phyloP scores from a whole-genome alignment of 2,329 filamentous ascomycete genomes.

The Pseudogymnoascus pannorum region DNA sequence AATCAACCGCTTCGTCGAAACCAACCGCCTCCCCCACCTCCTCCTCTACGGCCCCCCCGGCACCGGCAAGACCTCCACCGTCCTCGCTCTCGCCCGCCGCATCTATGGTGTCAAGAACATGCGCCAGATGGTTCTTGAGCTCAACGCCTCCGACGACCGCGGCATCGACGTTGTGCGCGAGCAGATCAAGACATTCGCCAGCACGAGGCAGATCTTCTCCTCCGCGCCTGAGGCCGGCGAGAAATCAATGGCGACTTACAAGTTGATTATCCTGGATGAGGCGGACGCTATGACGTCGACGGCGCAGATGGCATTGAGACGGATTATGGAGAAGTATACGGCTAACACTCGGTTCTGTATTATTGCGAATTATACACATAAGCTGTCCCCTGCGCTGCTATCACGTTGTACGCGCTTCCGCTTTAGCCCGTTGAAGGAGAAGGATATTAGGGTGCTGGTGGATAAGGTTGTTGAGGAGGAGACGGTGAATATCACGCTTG shows the following conservation, averaged over 20 bases:
- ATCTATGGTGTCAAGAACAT: conserved; percentile 91
- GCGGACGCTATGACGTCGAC: conserved; percentile 99
- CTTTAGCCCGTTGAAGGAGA: conserved; percentile 87
- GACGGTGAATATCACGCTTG: conserved; percentile 70
- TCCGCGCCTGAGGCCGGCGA: conserved; percentile 46
- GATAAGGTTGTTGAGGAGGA: conserved; percentile 88
- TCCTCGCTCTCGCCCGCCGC: conserved; percentile 81
- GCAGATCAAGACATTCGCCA: conserved; percentile 99
- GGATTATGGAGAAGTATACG: conserved; percentile 99
- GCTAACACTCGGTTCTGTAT: conserved; percentile 97
- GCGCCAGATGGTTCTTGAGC: conserved; percentile 96
- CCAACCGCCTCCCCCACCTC: conserved; percentile 88
- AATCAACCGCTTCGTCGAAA: conserved; percentile 95
- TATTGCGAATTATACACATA: conserved; percentile 98
- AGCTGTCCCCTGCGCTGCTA: conserved; percentile 84
- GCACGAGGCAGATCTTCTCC: conserved; percentile 92
- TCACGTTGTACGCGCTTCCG: conserved; percentile 92
- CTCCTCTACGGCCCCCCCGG: conserved; percentile 94
- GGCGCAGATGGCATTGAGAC: conserved; percentile 90
- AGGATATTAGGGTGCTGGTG: conserved; percentile 75
- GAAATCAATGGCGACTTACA: conserved; percentile 64
- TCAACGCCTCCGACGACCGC: conserved; percentile 94
- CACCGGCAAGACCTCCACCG: conserved; percentile 95
- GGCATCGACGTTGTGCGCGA: conserved; percentile 97
- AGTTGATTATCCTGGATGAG: conserved; percentile 95